Base-by-base conservation (phyloP, 1,284 basidiomycete species). In the Sanghuangporus sanghuang region DNA sequence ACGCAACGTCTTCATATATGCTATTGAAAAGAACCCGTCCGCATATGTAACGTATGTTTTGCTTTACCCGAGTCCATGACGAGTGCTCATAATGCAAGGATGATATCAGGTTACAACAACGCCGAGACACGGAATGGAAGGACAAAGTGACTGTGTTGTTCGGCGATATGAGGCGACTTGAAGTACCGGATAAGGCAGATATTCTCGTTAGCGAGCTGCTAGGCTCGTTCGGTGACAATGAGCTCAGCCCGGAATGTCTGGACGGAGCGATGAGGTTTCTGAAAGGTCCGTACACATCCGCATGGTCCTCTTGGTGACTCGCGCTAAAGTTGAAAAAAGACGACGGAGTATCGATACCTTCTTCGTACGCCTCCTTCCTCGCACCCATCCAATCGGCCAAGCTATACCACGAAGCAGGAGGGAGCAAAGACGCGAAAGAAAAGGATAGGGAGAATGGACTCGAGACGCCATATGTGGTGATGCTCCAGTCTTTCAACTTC, bases 211-310 rank as follows among this genome's bases (percentile, higher is more conserved):
- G 93, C 76, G 97, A 99, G 76, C 83, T 99, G 18, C 76, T 99
- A 66, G 97, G 97, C 4, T 96, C 93, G 7, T 99, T 99, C 76
- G 97, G 96, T 4, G 97, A 99, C 76, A 99, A 99, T 68, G 97
- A 99, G 75, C 85, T 99, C 50, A 96, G 93, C 72, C 97, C 97
- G 0, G 97, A 99, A 75, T 98, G 96, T 75, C 79, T 98, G 38
- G 96, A 98, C 73, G 96, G 96, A n/a, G 96, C 92, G 16, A 87
- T 91, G 84, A 80, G 95, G 53, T 95, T 94, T 74, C 77, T 96
- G 71, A 95, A 95, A 80, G 79, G 93, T 94, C 71, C 72, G 88
- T 78, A 3, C 12, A 21, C 56, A 23, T 54, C 16, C 2, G 14
- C 35, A 7, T 0, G 0, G 27, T 32, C 27, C 3, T 32, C 27